Conservation (phyloP, 768 basidiomycete genomes). For the Peribolospora baueri region DNA sequence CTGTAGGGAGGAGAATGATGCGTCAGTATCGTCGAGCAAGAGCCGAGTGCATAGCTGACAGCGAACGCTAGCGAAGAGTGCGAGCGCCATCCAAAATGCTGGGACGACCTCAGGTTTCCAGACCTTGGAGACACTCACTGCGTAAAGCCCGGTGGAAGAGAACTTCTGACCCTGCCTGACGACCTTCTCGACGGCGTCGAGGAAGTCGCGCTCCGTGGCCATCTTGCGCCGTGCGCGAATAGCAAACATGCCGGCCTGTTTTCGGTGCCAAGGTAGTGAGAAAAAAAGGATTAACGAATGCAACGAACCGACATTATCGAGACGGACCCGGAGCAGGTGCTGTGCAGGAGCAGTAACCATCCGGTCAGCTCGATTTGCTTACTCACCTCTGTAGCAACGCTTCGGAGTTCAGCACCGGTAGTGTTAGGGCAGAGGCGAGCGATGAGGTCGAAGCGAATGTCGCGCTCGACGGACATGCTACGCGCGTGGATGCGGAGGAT, state of each 20-base stretch:
- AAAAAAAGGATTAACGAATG: background rate
- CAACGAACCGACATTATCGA: background rate
- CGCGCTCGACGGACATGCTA: slow-evolving; percentile 91
- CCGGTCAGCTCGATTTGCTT: too few species aligned
- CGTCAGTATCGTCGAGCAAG: too few species aligned
- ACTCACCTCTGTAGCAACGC: slow-evolving; percentile 75
- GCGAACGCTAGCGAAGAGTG: too few species aligned
- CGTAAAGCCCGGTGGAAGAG: slow-evolving; percentile 42
- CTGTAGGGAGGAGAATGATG: too few species aligned
- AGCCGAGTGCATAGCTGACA: too few species aligned
- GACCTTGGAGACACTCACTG: too few species aligned
- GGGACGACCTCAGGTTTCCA: too few species aligned
- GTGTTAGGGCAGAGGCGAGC: slow-evolving; percentile 92
- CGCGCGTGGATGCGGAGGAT: slow-evolving; percentile 91
- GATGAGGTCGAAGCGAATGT: slow-evolving; percentile 92
- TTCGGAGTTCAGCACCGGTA: slow-evolving; percentile 90
- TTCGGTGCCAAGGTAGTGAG: slow-evolving; percentile 19
- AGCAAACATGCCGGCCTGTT: slow-evolving; percentile 85
- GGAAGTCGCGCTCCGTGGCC: slow-evolving; percentile 86
- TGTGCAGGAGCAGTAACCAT: too few species aligned
- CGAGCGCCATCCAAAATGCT: too few species aligned
- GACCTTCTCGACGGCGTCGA: slow-evolving; percentile 96
- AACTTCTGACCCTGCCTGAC: slow-evolving; percentile 94
- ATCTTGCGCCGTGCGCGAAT: slow-evolving; percentile 91
- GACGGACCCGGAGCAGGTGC: background rate